phyloP scores from a whole-genome alignment of 2,329 filamentous ascomycete species.

The Aspergillus quadricinctus region DNA sequence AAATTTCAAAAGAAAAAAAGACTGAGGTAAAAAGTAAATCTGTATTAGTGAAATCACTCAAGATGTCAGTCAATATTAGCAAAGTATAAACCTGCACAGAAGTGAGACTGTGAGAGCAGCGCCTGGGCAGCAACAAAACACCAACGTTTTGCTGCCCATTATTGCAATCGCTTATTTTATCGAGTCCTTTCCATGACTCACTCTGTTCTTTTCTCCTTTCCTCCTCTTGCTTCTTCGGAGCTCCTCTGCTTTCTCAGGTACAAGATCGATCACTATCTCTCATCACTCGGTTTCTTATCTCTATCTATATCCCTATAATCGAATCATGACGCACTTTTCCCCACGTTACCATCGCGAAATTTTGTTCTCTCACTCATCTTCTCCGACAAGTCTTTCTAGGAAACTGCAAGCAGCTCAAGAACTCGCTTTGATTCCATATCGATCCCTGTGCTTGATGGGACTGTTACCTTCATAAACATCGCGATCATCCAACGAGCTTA shows the following conservation, averaged over 20 bases:
- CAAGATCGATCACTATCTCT: slow-evolving; percentile 2
- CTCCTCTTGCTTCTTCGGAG: not conserved
- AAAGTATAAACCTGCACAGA: not conserved
- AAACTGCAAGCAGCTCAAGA: not conserved
- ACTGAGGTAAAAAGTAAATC: not conserved
- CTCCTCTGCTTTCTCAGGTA: not conserved
- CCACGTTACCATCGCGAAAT: slow-evolving; percentile 20
- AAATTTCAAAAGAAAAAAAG: not conserved
- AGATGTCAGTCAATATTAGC: not conserved
- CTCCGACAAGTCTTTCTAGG: slow-evolving; percentile 4
- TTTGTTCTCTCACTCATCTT: slow-evolving; percentile 24
- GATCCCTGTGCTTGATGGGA: not conserved
- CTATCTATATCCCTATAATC: slow-evolving; percentile 4
- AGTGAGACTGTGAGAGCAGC: not conserved
- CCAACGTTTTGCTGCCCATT: slow-evolving; percentile 13
- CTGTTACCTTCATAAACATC: slow-evolving; percentile 5
- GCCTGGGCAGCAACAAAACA: slow-evolving; percentile 4
- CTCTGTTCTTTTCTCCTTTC: not conserved
- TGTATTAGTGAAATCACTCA: not conserved
- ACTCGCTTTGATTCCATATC: not conserved
- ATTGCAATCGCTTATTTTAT: slow-evolving; percentile 2
- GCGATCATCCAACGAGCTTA: not conserved
- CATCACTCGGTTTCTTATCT: slow-evolving; percentile 8
- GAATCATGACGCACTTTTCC: slow-evolving; percentile 34
- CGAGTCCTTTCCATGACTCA: not conserved